Evolutionary conservation across 2,329 filamentous ascomycete genomes (phyloP).

Genomic region (Colletotrichum tropicale): DNA sequence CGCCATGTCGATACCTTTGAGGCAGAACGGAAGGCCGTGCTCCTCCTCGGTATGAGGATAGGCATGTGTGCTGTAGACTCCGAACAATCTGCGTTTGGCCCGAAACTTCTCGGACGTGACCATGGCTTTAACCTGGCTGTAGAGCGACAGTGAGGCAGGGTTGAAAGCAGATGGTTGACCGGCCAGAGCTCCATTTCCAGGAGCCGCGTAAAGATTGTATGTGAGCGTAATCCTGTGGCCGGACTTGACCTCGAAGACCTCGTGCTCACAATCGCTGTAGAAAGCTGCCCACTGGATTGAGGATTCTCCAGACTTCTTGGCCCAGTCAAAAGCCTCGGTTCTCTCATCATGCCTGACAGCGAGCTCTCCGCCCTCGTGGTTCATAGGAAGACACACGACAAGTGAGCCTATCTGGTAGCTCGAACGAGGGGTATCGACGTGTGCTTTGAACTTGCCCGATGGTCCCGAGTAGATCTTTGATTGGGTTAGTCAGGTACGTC

Average conservation of each 20-base stretch:
- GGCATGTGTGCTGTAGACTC: not conserved
- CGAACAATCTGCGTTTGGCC: not conserved
- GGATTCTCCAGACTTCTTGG: not conserved
- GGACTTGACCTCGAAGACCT: slow-evolving; percentile 50
- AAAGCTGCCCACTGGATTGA: slow-evolving; percentile 54
- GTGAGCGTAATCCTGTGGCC: slow-evolving; percentile 63
- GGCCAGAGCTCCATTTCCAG: not conserved
- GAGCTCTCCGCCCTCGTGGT: slow-evolving; percentile 45
- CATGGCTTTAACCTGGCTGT: not conserved
- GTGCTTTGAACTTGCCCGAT: slow-evolving; percentile 52
- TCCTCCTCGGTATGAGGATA: not conserved
- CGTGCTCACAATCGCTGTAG: slow-evolving; percentile 57
- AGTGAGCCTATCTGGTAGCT: slow-evolving; percentile 55
- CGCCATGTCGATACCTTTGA: not conserved
- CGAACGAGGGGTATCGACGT: slow-evolving; percentile 59
- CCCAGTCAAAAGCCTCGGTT: slow-evolving; percentile 45
- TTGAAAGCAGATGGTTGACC: not conserved
- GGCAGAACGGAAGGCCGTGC: not conserved
- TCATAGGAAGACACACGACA: slow-evolving; percentile 51
- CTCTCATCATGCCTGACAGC: slow-evolving; percentile 43
- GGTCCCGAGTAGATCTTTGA: slow-evolving; percentile 54
- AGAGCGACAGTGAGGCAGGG: not conserved
- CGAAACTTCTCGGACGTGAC: not conserved
- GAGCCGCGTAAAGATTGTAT: slow-evolving; percentile 58
- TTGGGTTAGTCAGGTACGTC: too few relatives aligned